Base-by-base conservation (phyloP, 2,329 filamentous ascomycete genomes). In the Cytospora leucostoma region DNA sequence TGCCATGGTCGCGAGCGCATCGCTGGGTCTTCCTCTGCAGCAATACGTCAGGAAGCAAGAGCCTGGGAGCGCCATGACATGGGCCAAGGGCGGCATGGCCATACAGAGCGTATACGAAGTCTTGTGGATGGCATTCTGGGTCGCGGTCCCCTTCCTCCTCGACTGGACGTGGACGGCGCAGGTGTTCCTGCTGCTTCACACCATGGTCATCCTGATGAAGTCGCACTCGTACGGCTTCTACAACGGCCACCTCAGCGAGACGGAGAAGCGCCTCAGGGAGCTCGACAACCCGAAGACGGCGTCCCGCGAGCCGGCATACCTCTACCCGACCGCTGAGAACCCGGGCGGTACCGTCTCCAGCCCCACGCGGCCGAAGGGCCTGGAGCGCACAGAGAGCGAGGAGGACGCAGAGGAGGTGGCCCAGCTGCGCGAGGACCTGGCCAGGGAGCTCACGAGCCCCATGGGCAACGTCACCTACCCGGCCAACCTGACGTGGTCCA, bases 201-300 rank as follows among this genome's bases (percentile, higher is more conserved):
- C 93, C 51, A 87, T 99, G 77, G 89, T 92, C 8, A 82, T 99
- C 21, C 87, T 97, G 57, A 99, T 99, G 95, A 99, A 99, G 81
- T 95, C 98, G 87, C 95, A 99, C 75, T 97, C 93, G 7, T 99
- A 97, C 73, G 91, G 92, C 32, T 99, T 98, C 76, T 99, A 99
- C 80, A 98, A 97, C 71, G 95, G 95, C 12, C 95, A 99, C 75
- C 82, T 99, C 17, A 91, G 90, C 69, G 92, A 95, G 74, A 96
- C 92, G 0, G 86, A 96, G 74, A 88, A 89, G 72, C 88, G 92
- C 12, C 82, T 99, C 13, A 86, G 85, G 62, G 87, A 87, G 49
- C 87, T 99, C 38, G 95, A 99, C 75, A 78, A 85, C 62, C 92
- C 93, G 2, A 83, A 85, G n/a, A 86, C 84, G 5, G 84, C 85